Base-by-base conservation (phyloP, 164 flowering plant species). In the Chimonanthus praecox region DNA sequence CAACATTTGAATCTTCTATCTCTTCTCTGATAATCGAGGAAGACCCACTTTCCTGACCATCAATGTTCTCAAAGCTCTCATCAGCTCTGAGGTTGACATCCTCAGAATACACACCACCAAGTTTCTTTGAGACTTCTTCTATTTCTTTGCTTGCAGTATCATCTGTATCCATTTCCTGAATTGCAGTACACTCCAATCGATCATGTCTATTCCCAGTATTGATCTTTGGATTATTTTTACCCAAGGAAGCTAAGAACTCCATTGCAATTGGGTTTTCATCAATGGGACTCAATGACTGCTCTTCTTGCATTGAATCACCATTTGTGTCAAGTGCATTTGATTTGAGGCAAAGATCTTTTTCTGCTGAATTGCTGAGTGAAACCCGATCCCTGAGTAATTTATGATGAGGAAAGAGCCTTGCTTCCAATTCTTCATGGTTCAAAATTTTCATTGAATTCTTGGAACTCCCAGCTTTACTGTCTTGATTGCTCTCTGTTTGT, bases 381-480 rank as follows among this genome's bases (percentile, higher is more conserved):
- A 80, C 75, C 13, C 93, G 80, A 60, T 78, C 82, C 72, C 86
- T 84, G 7, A 91, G 88, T 80, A 93, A 84, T 77, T 83, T 95
- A 70, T 90, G 94, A 83, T 93, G 97, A 75, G 98, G 97, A 80
- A 91, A 88, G 20, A 95, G 84, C 63, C 94, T 83, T 69, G 87
- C 92, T 84, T 92, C 98, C 51, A 93, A 72, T 66, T 92, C 97
- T 50, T 90, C 91, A 43, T 68, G 75, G 68, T 76, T 88, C 82
- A 88, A 80, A 4, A 83, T 87, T 71, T 84, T 88, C 65, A 80
- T 87, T 6, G 77, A 78, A 71, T 50, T 72, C 62, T 73, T 86
- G 33, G 15, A 71, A 16, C 45, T 69, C 58, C 60, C 81, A 8
- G 33, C 72, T 8, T 68, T 58, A 63, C 72, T 71, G n/a, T 5